A percentile compares a stretch with the other conserved stretches of the same genome.
These are phyloP conservation scores for Murraya paniculata DNA, from an alignment of 345 rosid genomes.

Conservation along the genomic window DNA sequence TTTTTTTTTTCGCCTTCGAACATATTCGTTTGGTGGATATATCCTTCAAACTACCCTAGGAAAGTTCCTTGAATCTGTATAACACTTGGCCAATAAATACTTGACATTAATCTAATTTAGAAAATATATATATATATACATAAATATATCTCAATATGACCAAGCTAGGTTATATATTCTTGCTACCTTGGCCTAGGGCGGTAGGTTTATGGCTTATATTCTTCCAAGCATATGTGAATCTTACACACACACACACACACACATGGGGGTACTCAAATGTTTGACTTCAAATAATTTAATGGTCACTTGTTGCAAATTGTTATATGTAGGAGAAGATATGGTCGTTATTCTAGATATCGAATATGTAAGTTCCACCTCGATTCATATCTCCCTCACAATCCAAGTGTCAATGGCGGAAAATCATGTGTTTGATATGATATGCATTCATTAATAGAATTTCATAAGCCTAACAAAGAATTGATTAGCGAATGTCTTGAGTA, in stretches of 20 bases:
- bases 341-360: not conserved
- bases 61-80: constrained; percentile 10
- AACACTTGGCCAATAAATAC: constrained; percentile 27
- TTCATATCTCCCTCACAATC: not conserved
- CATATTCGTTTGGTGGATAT: constrained; percentile 29
- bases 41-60: constrained; percentile 19
- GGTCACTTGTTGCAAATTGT: not conserved
- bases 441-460: not conserved
- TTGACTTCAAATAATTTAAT: not conserved
- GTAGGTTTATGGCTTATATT: too few species aligned
- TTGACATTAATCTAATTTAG: constrained; percentile 8
- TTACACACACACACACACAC: too few species aligned
- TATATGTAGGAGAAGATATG: not conserved
- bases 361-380: not conserved
- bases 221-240: not conserved
- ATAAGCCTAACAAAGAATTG: not conserved
- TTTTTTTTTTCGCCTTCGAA: not conserved
- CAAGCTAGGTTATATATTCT: not conserved
- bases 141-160: not conserved
- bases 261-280: not conserved
- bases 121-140: not conserved
- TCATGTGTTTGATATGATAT: not conserved
- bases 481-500: not conserved
- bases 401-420: not conserved
- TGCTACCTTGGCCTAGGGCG: not conserved